Percentiles rank a stretch among this genome's conserved stretches.
These are phyloP conservation scores for Larix kaempferi DNA, from an alignment of 75 land plant species.

Conservation along the genomic window DNA sequence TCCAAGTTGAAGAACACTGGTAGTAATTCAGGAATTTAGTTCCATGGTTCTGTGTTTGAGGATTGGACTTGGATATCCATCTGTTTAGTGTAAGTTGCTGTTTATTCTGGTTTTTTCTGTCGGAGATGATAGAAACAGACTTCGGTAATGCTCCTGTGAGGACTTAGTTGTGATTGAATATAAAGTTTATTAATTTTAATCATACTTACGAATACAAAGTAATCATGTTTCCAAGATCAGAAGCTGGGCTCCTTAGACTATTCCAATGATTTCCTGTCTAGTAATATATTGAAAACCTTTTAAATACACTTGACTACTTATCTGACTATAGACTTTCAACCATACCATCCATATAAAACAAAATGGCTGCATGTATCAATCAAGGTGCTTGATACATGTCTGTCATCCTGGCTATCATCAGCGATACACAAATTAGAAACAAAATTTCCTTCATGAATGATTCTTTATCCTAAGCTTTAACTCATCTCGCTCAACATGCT, in stretches of 20 bases:
- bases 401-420: neutral
- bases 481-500: neutral
- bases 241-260: neutral
- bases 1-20: conserved; percentile 4
- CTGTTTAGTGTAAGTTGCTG: neutral
- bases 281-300: neutral
- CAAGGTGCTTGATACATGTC: neutral
- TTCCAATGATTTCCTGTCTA: neutral
- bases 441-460: neutral
- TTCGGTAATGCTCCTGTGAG: neutral
- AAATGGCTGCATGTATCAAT: neutral
- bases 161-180: neutral
- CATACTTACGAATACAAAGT: neutral
- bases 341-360: neutral
- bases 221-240: neutral
- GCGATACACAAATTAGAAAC: neutral
- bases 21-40: neutral
- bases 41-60: neutral
- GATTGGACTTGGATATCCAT: neutral
- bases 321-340: neutral
- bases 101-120: neutral
- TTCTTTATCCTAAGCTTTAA: neutral
- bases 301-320: neutral
- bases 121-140: neutral
- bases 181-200: neutral